Conservation (phyloP, 169 alveolate species). For the Theileria sp. region DNA sequence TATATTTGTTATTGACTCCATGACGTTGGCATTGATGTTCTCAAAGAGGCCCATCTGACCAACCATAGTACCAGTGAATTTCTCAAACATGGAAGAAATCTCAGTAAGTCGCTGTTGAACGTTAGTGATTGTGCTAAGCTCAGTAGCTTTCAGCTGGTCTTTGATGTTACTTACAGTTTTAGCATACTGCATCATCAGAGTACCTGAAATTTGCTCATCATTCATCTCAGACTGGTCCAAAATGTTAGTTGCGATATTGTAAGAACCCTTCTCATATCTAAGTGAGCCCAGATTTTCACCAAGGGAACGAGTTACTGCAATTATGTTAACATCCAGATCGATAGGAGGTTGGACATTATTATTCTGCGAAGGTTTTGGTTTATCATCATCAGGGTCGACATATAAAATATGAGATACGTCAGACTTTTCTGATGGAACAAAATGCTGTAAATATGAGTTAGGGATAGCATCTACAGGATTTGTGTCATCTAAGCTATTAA, state of each 20-base stretch:
- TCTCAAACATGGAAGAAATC: conserved; percentile 69
- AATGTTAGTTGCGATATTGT: conserved; percentile 4
- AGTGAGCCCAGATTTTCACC: neutral
- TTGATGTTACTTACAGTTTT: conserved; percentile 25
- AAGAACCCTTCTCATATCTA: conserved; percentile 7
- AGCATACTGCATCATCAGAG: conserved; percentile 42
- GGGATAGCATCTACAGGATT: neutral
- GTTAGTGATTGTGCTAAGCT: conserved; percentile 40
- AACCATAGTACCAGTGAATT: conserved; percentile 59
- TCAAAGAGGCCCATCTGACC: conserved; percentile 60
- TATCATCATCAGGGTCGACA: neutral
- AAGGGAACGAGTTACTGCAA: neutral
- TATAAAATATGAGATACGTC: neutral
- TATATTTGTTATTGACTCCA: conserved; percentile 59
- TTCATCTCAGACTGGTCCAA: conserved; percentile 24
- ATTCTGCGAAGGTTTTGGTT: neutral
- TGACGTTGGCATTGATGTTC: conserved; percentile 58
- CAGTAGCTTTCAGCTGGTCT: conserved; percentile 41
- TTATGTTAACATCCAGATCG: neutral
- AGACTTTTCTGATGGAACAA: neutral
- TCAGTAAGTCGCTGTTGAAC: conserved; percentile 63
- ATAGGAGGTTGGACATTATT: neutral
- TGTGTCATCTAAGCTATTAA: neutral
- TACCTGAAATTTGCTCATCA: conserved; percentile 16
- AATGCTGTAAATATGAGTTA: conserved; percentile 8